phyloP scores from a whole-genome alignment of 495 filamentous ascomycete genomes.

The Penicillium taxi region DNA sequence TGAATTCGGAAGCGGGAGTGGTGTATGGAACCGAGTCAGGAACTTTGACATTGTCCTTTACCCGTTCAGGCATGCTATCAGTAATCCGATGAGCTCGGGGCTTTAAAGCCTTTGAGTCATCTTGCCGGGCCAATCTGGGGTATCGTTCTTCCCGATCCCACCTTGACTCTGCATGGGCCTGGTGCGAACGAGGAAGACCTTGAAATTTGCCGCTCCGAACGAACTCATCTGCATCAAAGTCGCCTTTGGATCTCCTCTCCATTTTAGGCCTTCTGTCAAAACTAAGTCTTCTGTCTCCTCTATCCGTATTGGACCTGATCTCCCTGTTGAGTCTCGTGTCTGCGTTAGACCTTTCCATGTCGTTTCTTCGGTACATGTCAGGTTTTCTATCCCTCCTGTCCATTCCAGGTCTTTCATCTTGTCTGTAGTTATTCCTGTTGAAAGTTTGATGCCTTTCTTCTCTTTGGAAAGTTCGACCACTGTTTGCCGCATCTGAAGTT shows the following conservation, averaged over 20 bases:
- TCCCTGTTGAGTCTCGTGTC: not conserved
- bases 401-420: not conserved
- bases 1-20: slow-evolving; percentile 80
- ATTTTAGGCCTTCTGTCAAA: not conserved
- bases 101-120: slow-evolving; percentile 2
- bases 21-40: slow-evolving; percentile 66
- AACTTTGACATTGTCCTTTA: slow-evolving; percentile 31
- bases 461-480: not conserved
- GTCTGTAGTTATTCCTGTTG: not conserved
- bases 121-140: not conserved
- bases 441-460: not conserved
- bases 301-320: no score
- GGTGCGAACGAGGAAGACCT: slow-evolving; percentile 21
- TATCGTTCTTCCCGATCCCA: slow-evolving; percentile 1
- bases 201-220: slow-evolving; percentile 30
- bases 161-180: slow-evolving; percentile 6
- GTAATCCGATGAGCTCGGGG: slow-evolving; percentile 20
- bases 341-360: not conserved
- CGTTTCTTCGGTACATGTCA: not conserved
- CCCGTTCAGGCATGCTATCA: slow-evolving; percentile 28
- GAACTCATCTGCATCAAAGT: slow-evolving; percentile 30
- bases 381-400: not conserved
- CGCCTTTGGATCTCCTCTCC: not conserved
- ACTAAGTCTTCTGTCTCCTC: no score
- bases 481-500: not conserved